Base-by-base conservation (phyloP, 805 yeast genomes). In the Pichia cephalocereana region DNA sequence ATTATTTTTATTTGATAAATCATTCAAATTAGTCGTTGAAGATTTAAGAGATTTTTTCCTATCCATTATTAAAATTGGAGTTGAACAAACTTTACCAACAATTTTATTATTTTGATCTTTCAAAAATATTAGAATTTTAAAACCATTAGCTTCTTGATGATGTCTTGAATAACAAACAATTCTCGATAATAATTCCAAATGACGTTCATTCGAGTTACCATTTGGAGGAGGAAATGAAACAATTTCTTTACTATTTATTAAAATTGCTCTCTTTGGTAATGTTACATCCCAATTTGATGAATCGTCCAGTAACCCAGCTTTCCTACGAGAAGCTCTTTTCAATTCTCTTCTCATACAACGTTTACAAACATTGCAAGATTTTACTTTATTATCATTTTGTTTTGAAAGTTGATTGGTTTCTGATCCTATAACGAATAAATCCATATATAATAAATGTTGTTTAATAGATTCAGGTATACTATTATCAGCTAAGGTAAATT, bases 81-180 rank as follows among this genome's bases (percentile, higher is more conserved):
- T 68, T 0, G 96, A 79, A 8, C 83, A 63, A 19, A 79, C 79
- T 57, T 82, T 82, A 8, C 90, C 96, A 17, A 91, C 73, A 6
- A 88, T 72, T 26, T 73, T 70, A 23, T 82, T 84, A 9, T 70
- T 60, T 48, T 70, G 61, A 63, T 90, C 80, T 52, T 79, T 82
- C 44, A 91, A 60, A 4, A 84, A 77, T 52, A 86, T 79, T 42
- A 86, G 66, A 38, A 86, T 69, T 59, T 79, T 80, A 70, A 90
- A 91, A 1, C 99, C 99, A 39, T 75, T 75, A n/a, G 82, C 70
- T 53, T 90, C 96, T 54, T 81, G 80, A 66, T 93, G 99, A 66
- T 93, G 99, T 54, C 98, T 79, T 68, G 98, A 93, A 64, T 93
- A 91, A 66, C 99, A 91, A 10, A 91, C 91, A 40, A 93, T 79